A percentile compares a stretch with the other conserved stretches of the same genome.
These are phyloP conservation scores for Lactifluus pinguis DNA, from an alignment of 768 basidiomycete genomes.

Conservation along the genomic window DNA sequence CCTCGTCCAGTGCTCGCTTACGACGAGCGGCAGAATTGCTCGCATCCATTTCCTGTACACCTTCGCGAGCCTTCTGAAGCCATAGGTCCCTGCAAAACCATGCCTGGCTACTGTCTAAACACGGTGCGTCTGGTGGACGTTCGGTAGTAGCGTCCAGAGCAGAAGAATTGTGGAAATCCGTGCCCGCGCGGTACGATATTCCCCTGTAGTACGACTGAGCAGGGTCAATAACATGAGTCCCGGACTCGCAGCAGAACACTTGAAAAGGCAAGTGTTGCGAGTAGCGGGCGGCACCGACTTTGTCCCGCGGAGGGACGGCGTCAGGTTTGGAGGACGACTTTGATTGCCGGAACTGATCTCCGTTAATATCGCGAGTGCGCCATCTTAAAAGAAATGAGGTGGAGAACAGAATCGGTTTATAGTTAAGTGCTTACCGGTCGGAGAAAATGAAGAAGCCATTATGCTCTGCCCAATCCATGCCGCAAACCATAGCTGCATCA, in stretches of 20 bases:
- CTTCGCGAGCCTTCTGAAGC: constrained; percentile 78
- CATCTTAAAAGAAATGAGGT: constrained; percentile 44
- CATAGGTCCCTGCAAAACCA: constrained; percentile 98
- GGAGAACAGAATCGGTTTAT: neutral
- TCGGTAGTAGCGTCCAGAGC: constrained; percentile 42
- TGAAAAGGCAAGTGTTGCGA: constrained; percentile 93
- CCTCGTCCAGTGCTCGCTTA: constrained; percentile 28
- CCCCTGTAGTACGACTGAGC: constrained; percentile 92
- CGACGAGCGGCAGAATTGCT: constrained; percentile 15
- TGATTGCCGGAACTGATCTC: constrained; percentile 96
- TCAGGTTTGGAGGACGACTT: constrained; percentile 87
- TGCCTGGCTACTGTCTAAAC: constrained; percentile 92
- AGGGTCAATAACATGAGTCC: constrained; percentile 95
- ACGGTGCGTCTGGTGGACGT: constrained; percentile 72
- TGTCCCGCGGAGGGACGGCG: constrained; percentile 88
- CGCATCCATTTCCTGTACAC: constrained; percentile 46
- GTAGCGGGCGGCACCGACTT: constrained; percentile 71
- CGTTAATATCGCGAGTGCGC: constrained; percentile 96
- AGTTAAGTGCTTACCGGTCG: constrained; percentile 51
- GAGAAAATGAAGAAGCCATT: constrained; percentile 98
- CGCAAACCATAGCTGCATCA: constrained; percentile 96
- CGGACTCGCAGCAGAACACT: constrained; percentile 97
- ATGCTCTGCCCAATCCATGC: constrained; percentile 99
- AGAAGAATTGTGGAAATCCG: constrained; percentile 73
- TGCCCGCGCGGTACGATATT: constrained; percentile 74